A percentile compares a stretch with the other conserved stretches of the same genome.
phyloP scores from a whole-genome alignment of 2,329 filamentous ascomycete species.

The Sordariomycetes sp. region DNA sequence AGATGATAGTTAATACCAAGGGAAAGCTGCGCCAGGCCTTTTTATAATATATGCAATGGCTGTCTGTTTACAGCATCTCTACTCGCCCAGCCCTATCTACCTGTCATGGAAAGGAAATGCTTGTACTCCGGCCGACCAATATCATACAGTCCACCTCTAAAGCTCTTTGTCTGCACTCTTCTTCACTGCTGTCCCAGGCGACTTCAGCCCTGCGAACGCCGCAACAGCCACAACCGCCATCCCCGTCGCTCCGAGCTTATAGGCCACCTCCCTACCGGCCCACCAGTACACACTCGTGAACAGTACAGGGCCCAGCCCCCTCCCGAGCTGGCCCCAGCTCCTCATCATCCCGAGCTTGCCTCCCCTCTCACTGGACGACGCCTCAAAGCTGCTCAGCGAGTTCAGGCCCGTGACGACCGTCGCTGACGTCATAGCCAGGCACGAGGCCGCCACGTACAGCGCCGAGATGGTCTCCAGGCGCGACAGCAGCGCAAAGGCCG shows the following conservation, averaged over 20 bases:
- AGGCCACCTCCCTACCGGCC: constrained; percentile 82
- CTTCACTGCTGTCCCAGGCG: constrained; percentile 29
- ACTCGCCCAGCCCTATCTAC: background rate
- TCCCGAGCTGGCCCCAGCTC: constrained; percentile 74
- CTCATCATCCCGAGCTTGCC: constrained; percentile 78
- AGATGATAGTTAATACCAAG: background rate
- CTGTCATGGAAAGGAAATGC: background rate
- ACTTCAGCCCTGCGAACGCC: constrained; percentile 62
- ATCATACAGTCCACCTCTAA: background rate
- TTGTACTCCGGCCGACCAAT: background rate
- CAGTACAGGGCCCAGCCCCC: constrained; percentile 74
- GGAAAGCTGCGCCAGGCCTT: background rate
- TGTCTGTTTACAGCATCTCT: background rate
- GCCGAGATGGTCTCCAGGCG: constrained; percentile 55
- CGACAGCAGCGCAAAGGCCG: constrained; percentile 71
- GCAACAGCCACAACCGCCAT: constrained; percentile 65
- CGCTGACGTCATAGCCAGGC: constrained; percentile 81
- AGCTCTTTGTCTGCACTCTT: background rate
- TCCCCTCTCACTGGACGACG: constrained; percentile 67
- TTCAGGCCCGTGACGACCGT: constrained; percentile 94
- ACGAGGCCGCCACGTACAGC: constrained; percentile 72
- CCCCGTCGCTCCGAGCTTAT: constrained; percentile 67
- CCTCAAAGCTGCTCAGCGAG: constrained; percentile 84
- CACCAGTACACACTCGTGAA: constrained; percentile 99
- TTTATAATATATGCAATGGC: background rate